Evolutionary conservation across 2,329 filamentous ascomycete genomes (phyloP).

Genomic region (Calonectria naviculata): DNA sequence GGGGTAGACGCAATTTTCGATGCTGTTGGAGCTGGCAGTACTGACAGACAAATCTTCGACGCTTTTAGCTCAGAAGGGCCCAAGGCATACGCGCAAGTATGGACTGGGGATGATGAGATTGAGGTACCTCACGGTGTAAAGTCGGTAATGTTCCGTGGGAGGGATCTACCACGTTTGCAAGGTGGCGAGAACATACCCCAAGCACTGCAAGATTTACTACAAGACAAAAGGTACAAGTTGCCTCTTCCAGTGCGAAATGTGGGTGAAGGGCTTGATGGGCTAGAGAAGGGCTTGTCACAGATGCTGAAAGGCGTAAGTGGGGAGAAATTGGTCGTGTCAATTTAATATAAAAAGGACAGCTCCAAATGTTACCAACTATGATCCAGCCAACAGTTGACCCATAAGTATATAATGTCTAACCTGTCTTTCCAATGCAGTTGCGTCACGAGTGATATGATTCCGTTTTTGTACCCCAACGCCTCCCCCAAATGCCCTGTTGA

Average conservation of each 20-base stretch:
- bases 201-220: background rate
- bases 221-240: background rate
- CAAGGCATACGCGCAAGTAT: background rate
- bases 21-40: background rate
- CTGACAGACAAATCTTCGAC: background rate
- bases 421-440: background rate
- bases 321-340: background rate
- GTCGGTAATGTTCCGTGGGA: background rate
- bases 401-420: background rate
- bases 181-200: background rate
- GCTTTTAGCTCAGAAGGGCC: background rate
- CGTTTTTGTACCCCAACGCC: background rate
- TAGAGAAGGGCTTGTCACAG: background rate
- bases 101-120: slow-evolving; percentile 6
- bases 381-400: background rate
- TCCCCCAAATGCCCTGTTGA: background rate
- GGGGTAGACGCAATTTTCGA: slow-evolving; percentile 1
- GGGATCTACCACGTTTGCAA: background rate
- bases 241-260: background rate
- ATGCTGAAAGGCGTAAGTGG: slow-evolving; percentile 4
- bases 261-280: background rate
- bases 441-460: background rate
- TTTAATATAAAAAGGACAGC: background rate
- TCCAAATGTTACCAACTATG: background rate
- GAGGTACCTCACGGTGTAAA: background rate